These are phyloP conservation scores for Colletotrichum liaoningense DNA, from an alignment of 2,329 filamentous ascomycete species.

Conservation along the genomic window DNA sequence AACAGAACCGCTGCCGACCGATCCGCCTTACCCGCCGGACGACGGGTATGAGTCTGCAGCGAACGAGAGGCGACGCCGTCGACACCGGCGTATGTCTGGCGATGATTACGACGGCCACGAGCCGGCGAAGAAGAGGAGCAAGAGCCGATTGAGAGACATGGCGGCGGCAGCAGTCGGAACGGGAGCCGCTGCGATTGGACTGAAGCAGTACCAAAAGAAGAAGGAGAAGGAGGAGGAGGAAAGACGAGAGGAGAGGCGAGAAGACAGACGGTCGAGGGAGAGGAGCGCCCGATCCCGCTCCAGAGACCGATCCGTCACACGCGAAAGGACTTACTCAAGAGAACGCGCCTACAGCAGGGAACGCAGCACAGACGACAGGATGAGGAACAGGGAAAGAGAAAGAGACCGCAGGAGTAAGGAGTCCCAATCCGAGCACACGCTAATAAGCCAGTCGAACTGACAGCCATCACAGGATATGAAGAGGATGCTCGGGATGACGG, in stretches of 20 bases:
- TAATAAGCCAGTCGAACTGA: slow-evolving; percentile 23
- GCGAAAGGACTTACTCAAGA: slow-evolving; percentile 13
- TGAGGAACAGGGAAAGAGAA: slow-evolving; percentile 40
- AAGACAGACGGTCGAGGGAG: slow-evolving; percentile 35
- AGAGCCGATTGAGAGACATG: slow-evolving; percentile 65
- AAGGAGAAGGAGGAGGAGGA: slow-evolving; percentile 51
- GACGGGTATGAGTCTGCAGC: slow-evolving; percentile 61
- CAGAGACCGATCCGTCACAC: slow-evolving; percentile 25
- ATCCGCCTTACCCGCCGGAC: slow-evolving; percentile 46
- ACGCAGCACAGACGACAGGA: slow-evolving; percentile 41
- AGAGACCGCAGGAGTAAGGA: slow-evolving; percentile 48
- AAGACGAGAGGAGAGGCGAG: slow-evolving; percentile 22
- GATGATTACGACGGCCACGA: slow-evolving; percentile 48
- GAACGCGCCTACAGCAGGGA: slow-evolving; percentile 36
- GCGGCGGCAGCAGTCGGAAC: slow-evolving; percentile 66
- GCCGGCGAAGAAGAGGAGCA: slow-evolving; percentile 60
- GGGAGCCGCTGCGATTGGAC: slow-evolving; percentile 71
- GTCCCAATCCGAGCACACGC: neutral
- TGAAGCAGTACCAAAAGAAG: slow-evolving; percentile 69
- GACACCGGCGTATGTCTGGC: slow-evolving; percentile 48
- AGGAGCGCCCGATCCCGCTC: slow-evolving; percentile 25
- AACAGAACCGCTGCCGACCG: slow-evolving; percentile 62
- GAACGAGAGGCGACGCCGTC: slow-evolving; percentile 54
- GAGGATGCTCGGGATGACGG: slow-evolving; percentile 48
- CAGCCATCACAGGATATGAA: slow-evolving; percentile 45